phyloP scores from a whole-genome alignment of 2,329 filamentous ascomycete genomes.

The Ilyonectria destructans region DNA sequence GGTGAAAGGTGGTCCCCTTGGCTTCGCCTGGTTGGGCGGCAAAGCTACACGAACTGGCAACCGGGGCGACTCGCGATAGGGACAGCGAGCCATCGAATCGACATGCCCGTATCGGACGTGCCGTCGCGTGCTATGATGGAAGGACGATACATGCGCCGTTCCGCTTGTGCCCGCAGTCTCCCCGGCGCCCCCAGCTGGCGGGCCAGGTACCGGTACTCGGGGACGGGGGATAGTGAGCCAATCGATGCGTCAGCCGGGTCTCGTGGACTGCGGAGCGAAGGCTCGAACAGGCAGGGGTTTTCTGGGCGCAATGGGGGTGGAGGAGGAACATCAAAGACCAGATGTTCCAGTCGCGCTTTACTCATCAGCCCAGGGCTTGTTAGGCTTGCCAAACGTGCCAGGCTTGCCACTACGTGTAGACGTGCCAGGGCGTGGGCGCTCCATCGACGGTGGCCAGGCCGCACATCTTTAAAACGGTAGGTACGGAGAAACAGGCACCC shows the following conservation, averaged over 20 bases:
- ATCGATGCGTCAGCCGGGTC: conserved; percentile 47
- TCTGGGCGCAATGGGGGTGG: conserved; percentile 28
- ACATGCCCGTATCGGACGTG: conserved; percentile 26
- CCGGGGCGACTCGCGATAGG: not conserved
- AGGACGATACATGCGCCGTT: conserved; percentile 9
- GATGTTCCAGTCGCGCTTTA: conserved; percentile 27
- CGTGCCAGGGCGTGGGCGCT: conserved; percentile 31
- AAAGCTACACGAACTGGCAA: conserved; percentile 6
- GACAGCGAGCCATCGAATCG: conserved; percentile 32
- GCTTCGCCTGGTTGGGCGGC: not conserved
- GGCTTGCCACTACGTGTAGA: not conserved
- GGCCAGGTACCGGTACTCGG: conserved; percentile 46
- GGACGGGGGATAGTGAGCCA: conserved; percentile 41
- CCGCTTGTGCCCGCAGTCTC: conserved; percentile 13
- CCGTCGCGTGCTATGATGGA: conserved; percentile 8
- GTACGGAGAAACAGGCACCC: conserved; percentile 9
- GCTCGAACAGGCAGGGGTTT: conserved; percentile 46
- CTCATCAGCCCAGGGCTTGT: conserved; percentile 32
- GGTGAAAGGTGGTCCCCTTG: conserved; percentile 3
- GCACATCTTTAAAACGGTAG: conserved; percentile 45
- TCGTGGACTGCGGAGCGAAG: conserved; percentile 47
- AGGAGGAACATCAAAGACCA: conserved; percentile 40
- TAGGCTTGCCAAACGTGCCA: conserved; percentile 21
- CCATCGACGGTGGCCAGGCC: conserved; percentile 33
- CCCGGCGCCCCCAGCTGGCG: conserved; percentile 30